phyloP scores from a whole-genome alignment of 2,329 filamentous ascomycete species.

The Hypoxylon sp. region DNA sequence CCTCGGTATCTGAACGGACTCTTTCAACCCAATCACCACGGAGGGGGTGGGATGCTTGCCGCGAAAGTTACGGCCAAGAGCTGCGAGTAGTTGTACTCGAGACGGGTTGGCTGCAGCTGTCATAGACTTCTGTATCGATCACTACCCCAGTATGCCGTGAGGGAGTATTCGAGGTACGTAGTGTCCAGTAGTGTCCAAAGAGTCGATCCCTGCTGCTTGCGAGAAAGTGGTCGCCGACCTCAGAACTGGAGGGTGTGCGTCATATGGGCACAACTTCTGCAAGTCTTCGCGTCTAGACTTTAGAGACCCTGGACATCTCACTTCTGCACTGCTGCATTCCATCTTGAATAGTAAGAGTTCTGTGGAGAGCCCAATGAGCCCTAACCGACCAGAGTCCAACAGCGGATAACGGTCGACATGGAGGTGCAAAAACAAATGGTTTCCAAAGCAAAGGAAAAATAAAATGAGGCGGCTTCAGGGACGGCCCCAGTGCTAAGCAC shows the following conservation, averaged over 20 bases:
- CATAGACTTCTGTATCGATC: slow-evolving; percentile 41
- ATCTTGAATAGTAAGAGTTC: slow-evolving; percentile 38
- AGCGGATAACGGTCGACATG: slow-evolving; percentile 26
- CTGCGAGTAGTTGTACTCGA: slow-evolving; percentile 45
- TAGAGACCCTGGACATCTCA: slow-evolving; percentile 42
- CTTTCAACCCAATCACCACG: slow-evolving; percentile 41
- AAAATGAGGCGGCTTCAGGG: slow-evolving; percentile 32
- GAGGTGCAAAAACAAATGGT: slow-evolving; percentile 19
- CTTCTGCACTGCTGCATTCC: slow-evolving; percentile 38
- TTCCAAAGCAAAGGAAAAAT: slow-evolving; percentile 9
- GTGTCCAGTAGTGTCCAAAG: slow-evolving; percentile 37
- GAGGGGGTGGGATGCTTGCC: slow-evolving; percentile 40
- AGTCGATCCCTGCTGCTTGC: slow-evolving; percentile 48
- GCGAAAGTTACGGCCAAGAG: slow-evolving; percentile 47
- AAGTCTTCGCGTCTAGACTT: slow-evolving; percentile 48
- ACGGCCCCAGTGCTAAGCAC: slow-evolving; percentile 38
- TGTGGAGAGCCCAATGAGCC: slow-evolving; percentile 30
- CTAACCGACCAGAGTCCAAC: slow-evolving; percentile 23
- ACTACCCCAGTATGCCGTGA: slow-evolving; percentile 37
- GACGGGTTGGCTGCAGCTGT: slow-evolving; percentile 45
- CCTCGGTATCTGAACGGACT: slow-evolving; percentile 44
- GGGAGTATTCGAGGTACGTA: slow-evolving; percentile 46
- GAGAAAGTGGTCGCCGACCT: slow-evolving; percentile 46
- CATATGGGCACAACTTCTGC: slow-evolving; percentile 47
- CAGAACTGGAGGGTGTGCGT: slow-evolving; percentile 46